Base-by-base conservation (phyloP, 208 protist species). In the Crithidia fasciculata region DNA sequence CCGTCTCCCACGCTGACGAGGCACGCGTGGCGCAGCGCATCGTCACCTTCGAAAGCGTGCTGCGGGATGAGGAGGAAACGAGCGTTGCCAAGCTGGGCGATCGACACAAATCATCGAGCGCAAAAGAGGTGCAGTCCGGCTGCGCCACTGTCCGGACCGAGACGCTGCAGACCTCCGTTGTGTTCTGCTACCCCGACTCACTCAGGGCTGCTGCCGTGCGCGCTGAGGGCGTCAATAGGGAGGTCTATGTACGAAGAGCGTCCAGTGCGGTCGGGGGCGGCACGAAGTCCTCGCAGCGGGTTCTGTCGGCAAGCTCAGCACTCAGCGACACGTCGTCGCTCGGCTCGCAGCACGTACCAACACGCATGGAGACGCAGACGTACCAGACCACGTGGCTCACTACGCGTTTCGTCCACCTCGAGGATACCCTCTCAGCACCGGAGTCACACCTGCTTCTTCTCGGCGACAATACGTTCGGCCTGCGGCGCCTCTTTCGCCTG, bases 351-450 rank as follows among this genome's bases (percentile, higher is more conserved):
- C 52, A 44, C 19, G 56, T 45, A 5, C 61, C 47, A 18, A 9
- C 41, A 18, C 49, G 19, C 6, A 10, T 45, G 56, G 50, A 66
- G n/a, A 84, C 78, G 3, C 62, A 62, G 12, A 92, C 84, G 2
- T 83, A 87, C 18, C 82, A 83, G 66, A 92, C 85, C 15, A 83
- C 78, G 37, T 92, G 87, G 87, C 78, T 92, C 41, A 82, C 78
- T 7, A 66, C 72, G 52, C 70, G 74, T 13, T 44, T 79, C 16
- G 28, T 80, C n/a, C 64, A 61, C 36, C 62, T 90, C 13, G 54
- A 56, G 7, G 59, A 72, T 49, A 3, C 63, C 8, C 67, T 92
- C 8, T 75, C 71, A 12, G 72, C 74, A 18, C 68, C 69, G 7
- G 78, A 84, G 13, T 67, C 75, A 16, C 85, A 92, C 61, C 69